A percentile compares a stretch with the other conserved stretches of the same genome.
These are phyloP conservation scores for Mycosphaerella sp. DNA, from an alignment of 2,329 filamentous ascomycete genomes.

Conservation along the genomic window DNA sequence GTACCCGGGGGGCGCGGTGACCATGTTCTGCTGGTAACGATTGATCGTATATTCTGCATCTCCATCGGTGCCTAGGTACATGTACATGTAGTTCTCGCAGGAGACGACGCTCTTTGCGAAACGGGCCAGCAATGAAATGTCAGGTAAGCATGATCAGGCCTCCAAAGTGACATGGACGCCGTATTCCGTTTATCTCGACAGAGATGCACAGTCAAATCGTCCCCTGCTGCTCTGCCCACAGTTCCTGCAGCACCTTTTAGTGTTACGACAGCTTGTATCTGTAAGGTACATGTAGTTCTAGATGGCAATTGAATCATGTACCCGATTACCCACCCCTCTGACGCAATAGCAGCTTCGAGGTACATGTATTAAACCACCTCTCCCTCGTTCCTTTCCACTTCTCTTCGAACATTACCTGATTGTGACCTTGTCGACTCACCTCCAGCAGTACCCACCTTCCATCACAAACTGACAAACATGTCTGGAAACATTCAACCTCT, in stretches of 20 bases:
- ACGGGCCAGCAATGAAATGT: too few relatives aligned
- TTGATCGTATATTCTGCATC: too few relatives aligned
- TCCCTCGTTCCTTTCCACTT: neutral
- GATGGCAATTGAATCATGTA: neutral
- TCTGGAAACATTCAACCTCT: slow-evolving; percentile 31
- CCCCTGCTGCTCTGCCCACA: neutral
- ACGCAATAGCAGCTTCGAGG: neutral
- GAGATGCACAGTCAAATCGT: too few relatives aligned
- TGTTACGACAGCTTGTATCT: neutral
- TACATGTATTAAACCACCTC: neutral
- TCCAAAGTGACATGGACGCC: too few relatives aligned
- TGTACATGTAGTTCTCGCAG: too few relatives aligned
- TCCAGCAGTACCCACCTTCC: neutral
- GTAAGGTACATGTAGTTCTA: neutral
- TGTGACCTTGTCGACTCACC: neutral
- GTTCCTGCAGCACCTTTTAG: neutral
- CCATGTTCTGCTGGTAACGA: too few relatives aligned
- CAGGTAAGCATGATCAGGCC: too few relatives aligned
- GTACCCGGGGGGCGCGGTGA: too few relatives aligned
- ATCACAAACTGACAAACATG: neutral
- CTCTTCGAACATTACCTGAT: neutral
- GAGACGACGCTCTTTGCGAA: too few relatives aligned
- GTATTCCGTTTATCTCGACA: too few relatives aligned
- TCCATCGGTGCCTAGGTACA: too few relatives aligned
- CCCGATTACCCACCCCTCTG: neutral